Base-by-base conservation (phyloP, 2,329 filamentous ascomycete species). In the Balansia obtecta region DNA sequence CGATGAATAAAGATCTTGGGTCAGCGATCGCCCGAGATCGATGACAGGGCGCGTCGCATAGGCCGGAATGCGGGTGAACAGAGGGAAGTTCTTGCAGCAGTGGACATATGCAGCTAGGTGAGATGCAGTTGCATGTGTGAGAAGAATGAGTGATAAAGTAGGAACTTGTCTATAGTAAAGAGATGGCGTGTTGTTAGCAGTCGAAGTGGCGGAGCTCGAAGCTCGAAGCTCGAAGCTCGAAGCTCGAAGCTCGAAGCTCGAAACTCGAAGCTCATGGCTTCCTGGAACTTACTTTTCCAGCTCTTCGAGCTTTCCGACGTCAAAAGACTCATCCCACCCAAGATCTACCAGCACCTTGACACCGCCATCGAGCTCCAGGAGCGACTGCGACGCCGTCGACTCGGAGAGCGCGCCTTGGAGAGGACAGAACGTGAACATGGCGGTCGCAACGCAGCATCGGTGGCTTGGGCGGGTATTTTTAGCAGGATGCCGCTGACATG, bases 41-140 rank as follows among this genome's bases (percentile, higher is more conserved):
- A 96, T 90, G 58, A 98, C 89, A 10, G 93, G 93, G 39, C 83
- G 83, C 5, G 93, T 98, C 50, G 93, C 93, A 69, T 96, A 98
- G 52, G 95, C 83, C 40, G 93, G 93, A 54, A 98, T 89, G 62
- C 89, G 84, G 10, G 84, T 85, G 69, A 98, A 98, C 45, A 88
- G 76, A 44, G 93, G 89, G 55, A 97, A 86, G 66, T 96, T 85
- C 68, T 95, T 95, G 82, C 93, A 97, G 72, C 90, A 96, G 67
- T 97, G 90, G 42, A 88, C 90, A 65, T 88, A 96, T 52, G 93
- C 93, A 57, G 88, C 91, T 51, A 98, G 79, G 70, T 98, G 93
- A 48, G 88, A 82, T 48, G 88, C 79, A 0, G 91, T 98, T 54
- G 93, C 87, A 66, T 98, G 93, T 1, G 93, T 98, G 57, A 98